A percentile compares a stretch with the other conserved stretches of the same genome.
Conservation (phyloP, 805 yeast species). For the Helenozyma rhizophorensis region DNA sequence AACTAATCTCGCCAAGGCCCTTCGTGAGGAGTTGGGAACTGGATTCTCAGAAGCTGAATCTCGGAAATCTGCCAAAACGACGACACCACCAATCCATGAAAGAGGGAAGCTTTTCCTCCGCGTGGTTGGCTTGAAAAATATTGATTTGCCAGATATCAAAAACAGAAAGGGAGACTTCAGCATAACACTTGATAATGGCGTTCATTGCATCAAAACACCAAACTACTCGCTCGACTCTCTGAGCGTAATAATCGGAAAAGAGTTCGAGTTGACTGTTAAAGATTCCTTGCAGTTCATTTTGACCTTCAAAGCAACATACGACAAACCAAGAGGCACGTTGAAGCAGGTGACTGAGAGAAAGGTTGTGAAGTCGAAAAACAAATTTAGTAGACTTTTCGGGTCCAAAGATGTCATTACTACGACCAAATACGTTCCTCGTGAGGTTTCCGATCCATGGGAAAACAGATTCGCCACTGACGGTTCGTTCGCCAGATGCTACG, state of each 20-base stretch:
- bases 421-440: slow-evolving; percentile 49
- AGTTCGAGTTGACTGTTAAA: slow-evolving; percentile 71
- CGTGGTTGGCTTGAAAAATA: slow-evolving; percentile 41
- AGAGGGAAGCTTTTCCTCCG: slow-evolving; percentile 55
- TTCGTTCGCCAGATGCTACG: slow-evolving; percentile 76
- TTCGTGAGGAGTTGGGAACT: no score
- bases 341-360: slow-evolving; percentile 59
- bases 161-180: slow-evolving; percentile 47
- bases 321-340: slow-evolving; percentile 44
- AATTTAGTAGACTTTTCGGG: slow-evolving; percentile 45
- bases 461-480: slow-evolving; percentile 76
- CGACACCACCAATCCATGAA: slow-evolving; percentile 23
- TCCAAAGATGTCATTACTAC: slow-evolving; percentile 45
- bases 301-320: slow-evolving; percentile 66
- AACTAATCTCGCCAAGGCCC: no score
- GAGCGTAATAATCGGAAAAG: slow-evolving; percentile 52
- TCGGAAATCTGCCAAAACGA: no score
- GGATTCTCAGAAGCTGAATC: no score
- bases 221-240: slow-evolving; percentile 35
- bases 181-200: slow-evolving; percentile 71
- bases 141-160: slow-evolving; percentile 45
- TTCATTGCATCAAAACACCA: slow-evolving; percentile 69
- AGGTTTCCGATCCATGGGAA: slow-evolving; percentile 57
- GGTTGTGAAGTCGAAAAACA: slow-evolving; percentile 41
- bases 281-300: slow-evolving; percentile 59